These are phyloP conservation scores for Aspergillus fumigatus DNA, from an alignment of 2,329 filamentous ascomycete species.

Conservation along the genomic window DNA sequence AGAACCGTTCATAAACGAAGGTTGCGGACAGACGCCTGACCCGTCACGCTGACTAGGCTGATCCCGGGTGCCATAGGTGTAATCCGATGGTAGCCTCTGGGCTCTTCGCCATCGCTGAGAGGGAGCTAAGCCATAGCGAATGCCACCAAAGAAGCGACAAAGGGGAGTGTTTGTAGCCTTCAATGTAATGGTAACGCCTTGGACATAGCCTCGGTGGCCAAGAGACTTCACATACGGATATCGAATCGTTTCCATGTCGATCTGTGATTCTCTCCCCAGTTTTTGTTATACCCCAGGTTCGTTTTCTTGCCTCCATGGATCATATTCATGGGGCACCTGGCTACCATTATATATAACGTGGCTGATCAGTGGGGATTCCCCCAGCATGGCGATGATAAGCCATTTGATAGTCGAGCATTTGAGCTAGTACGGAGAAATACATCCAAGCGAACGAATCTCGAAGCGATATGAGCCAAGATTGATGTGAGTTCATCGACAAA, in stretches of 20 bases:
- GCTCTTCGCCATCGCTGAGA: conserved; percentile 48
- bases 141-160: conserved; percentile 51
- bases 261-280: not conserved
- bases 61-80: conserved; percentile 48
- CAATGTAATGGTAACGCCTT: conserved; percentile 45
- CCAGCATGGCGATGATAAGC: not conserved
- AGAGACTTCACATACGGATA: conserved; percentile 23
- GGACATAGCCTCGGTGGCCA: conserved; percentile 43
- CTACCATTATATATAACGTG: not conserved
- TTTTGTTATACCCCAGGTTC: too few species aligned
- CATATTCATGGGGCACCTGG: not conserved
- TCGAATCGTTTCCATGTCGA: conserved; percentile 22
- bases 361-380: not conserved
- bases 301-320: not conserved
- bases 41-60: conserved; percentile 45
- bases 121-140: conserved; percentile 54
- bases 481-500: not conserved
- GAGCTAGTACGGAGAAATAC: not conserved
- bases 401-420: conserved; percentile 2
- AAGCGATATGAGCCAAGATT: not conserved
- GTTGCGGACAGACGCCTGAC: conserved; percentile 49
- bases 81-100: conserved; percentile 43
- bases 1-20: conserved; percentile 27
- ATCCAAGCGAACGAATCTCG: not conserved
- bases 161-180: conserved; percentile 27